These are phyloP conservation scores for Pistacia vera DNA, from an alignment of 345 rosid species.

Conservation along the genomic window DNA sequence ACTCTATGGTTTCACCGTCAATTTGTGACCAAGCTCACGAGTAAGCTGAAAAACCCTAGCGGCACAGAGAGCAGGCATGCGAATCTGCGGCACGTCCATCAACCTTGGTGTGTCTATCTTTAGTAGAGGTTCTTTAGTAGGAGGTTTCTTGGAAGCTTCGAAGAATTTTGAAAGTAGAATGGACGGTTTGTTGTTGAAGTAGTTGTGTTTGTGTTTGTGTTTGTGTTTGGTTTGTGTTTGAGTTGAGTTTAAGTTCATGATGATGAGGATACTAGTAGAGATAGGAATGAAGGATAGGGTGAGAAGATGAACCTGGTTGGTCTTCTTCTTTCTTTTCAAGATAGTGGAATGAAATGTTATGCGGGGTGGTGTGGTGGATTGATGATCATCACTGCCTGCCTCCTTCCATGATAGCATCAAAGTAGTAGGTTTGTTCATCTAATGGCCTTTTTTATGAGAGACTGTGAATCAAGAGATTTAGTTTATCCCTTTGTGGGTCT, in stretches of 20 bases:
- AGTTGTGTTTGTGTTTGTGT: constrained; percentile 5
- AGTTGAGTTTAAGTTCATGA: no score
- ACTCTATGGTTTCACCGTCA: constrained; percentile 95
- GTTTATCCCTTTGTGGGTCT: constrained; percentile 48
- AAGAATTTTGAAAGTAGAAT: constrained; percentile 35
- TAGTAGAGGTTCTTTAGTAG: constrained; percentile 86
- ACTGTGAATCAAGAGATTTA: constrained; percentile 12
- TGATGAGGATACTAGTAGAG: constrained; percentile 21
- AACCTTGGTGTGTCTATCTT: constrained; percentile 95
- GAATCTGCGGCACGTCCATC: constrained; percentile 95
- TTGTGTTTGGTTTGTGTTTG: no score
- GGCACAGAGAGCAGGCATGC: constrained; percentile 99
- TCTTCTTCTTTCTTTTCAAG: constrained; percentile 82
- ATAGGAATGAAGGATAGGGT: constrained; percentile 50
- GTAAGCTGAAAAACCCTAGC: constrained; percentile 97
- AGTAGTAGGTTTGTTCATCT: constrained; percentile 33
- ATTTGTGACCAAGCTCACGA: constrained; percentile 89
- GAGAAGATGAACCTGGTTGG: constrained; percentile 60
- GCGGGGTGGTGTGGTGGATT: constrained; percentile 44
- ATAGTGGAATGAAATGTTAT: constrained; percentile 73
- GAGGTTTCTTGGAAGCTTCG: constrained; percentile 59
- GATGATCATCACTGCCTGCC: constrained; percentile 62
- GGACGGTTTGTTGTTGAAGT: constrained; percentile 32
- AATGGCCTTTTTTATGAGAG: constrained; percentile 33
- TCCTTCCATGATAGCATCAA: constrained; percentile 64